Percentiles rank a stretch among this genome's conserved stretches.
phyloP scores from a whole-genome alignment of 2,329 filamentous ascomycete genomes.

The Zasmidium cellare region DNA sequence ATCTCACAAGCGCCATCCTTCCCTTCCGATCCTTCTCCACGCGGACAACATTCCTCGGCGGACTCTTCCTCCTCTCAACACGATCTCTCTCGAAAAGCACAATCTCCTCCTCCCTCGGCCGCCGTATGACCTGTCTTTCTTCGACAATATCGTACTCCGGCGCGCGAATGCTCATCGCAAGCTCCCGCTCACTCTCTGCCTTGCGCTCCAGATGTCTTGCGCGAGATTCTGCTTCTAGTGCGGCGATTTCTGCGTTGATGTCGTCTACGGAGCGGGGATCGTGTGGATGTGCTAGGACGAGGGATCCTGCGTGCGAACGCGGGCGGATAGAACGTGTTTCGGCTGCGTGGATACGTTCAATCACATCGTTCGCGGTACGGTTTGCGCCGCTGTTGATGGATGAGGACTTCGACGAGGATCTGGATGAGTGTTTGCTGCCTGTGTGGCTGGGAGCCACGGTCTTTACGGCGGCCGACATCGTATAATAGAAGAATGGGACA shows the following conservation, averaged over 20 bases:
- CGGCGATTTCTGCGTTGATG: slow-evolving; percentile 71
- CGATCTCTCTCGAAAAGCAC: slow-evolving; percentile 14
- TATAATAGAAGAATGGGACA: neutral
- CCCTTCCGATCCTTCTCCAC: slow-evolving; percentile 92
- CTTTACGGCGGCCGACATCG: neutral
- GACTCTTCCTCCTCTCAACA: slow-evolving; percentile 41
- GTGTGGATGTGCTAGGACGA: slow-evolving; percentile 14
- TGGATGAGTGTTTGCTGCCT: neutral
- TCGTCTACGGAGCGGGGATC: slow-evolving; percentile 54
- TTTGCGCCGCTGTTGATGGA: neutral
- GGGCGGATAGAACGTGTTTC: slow-evolving; percentile 2
- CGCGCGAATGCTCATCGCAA: slow-evolving; percentile 43
- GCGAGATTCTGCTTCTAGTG: slow-evolving; percentile 62
- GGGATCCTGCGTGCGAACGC: slow-evolving; percentile 13
- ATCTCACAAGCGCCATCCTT: slow-evolving; percentile 87
- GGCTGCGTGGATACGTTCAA: slow-evolving; percentile 4
- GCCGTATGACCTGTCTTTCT: slow-evolving; percentile 24
- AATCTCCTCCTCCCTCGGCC: slow-evolving; percentile 5
- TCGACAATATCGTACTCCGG: slow-evolving; percentile 45
- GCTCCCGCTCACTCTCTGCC: slow-evolving; percentile 43
- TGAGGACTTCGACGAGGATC: neutral
- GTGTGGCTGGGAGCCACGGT: neutral
- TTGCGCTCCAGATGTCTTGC: slow-evolving; percentile 56
- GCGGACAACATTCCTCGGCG: slow-evolving; percentile 59
- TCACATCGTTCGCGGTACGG: slow-evolving; percentile 1